Evolutionary conservation across 192 early-diverging fungal species (phyloP).

Genomic region (Bifiguratus adelaidae): DNA sequence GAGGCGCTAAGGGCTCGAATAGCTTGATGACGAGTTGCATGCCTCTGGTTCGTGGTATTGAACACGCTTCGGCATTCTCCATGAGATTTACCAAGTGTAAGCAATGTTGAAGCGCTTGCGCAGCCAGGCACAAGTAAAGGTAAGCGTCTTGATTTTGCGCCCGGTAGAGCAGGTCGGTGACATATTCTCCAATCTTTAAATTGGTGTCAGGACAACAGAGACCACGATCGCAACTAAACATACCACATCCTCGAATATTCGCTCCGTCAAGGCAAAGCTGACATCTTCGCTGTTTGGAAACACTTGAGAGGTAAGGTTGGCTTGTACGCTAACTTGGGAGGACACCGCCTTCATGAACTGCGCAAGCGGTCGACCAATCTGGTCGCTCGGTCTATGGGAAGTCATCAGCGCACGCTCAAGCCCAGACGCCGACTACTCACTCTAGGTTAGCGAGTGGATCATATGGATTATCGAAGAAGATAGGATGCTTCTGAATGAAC

Average conservation of each 20-base stretch:
- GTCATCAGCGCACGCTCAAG: not conserved
- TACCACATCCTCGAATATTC: slow-evolving; percentile 74
- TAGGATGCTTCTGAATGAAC: slow-evolving; percentile 76
- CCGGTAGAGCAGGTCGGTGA: slow-evolving; percentile 45
- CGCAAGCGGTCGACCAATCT: slow-evolving; percentile 26
- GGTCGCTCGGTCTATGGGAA: not conserved
- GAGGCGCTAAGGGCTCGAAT: slow-evolving; percentile 52
- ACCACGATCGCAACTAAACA: not conserved
- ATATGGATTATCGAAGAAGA: slow-evolving; percentile 72
- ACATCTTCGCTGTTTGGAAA: slow-evolving; percentile 62
- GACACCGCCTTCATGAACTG: slow-evolving; percentile 60
- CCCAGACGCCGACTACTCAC: slow-evolving; percentile 14
- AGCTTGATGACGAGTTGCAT: slow-evolving; percentile 43
- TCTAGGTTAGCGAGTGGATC: slow-evolving; percentile 39
- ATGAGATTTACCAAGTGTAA: slow-evolving; percentile 40
- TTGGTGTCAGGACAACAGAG: not conserved
- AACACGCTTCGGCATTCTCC: slow-evolving; percentile 22
- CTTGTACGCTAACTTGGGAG: slow-evolving; percentile 55
- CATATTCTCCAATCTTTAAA: slow-evolving; percentile 38
- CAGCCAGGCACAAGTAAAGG: slow-evolving; percentile 61
- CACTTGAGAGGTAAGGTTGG: slow-evolving; percentile 47
- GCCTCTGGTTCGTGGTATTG: slow-evolving; percentile 34
- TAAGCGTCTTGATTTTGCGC: slow-evolving; percentile 47
- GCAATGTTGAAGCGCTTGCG: slow-evolving; percentile 44
- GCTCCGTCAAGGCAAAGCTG: slow-evolving; percentile 57